Conservation (phyloP, 306 rosid species). For the Glycyrrhiza uralensis region DNA sequence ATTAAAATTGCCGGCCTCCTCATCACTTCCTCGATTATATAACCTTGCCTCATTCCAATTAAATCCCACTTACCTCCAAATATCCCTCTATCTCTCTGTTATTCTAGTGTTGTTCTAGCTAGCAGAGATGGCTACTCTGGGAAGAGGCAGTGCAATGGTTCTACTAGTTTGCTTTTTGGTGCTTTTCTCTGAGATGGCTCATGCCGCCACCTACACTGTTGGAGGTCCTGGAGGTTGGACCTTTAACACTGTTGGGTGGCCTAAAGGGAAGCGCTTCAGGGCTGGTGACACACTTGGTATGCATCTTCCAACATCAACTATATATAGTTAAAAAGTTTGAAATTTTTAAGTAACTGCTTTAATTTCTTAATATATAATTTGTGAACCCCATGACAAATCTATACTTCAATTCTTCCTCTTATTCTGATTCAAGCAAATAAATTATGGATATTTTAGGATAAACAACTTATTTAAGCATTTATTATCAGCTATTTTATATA, state of each 20-base stretch:
- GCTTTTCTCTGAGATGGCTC: constrained; percentile 37
- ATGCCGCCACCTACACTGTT: constrained; percentile 48
- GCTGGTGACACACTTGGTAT: constrained; percentile 82
- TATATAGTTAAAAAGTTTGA: no score
- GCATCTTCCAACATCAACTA: no score
- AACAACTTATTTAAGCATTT: no score
- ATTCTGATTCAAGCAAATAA: no score
- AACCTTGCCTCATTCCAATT: not conserved
- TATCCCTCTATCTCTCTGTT: not conserved
- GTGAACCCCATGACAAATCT: no score
- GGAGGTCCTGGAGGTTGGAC: constrained; percentile 67
- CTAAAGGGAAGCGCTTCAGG: constrained; percentile 47
- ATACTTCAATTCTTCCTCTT: no score
- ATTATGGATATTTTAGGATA: no score
- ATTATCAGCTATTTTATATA: no score
- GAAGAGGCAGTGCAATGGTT: constrained; percentile 69
- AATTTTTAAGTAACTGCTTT: no score
- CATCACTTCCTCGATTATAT: constrained; percentile 20
- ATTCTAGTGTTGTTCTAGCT: not conserved
- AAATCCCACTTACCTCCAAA: not conserved
- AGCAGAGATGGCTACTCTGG: constrained; percentile 41
- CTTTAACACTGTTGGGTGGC: constrained; percentile 50
- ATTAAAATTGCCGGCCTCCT: constrained; percentile 1
- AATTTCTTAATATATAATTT: no score
- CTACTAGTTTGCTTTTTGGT: constrained; percentile 35